These are phyloP conservation scores for Penicillium janthinellum DNA, from an alignment of 2,329 filamentous ascomycete genomes.

Conservation along the genomic window DNA sequence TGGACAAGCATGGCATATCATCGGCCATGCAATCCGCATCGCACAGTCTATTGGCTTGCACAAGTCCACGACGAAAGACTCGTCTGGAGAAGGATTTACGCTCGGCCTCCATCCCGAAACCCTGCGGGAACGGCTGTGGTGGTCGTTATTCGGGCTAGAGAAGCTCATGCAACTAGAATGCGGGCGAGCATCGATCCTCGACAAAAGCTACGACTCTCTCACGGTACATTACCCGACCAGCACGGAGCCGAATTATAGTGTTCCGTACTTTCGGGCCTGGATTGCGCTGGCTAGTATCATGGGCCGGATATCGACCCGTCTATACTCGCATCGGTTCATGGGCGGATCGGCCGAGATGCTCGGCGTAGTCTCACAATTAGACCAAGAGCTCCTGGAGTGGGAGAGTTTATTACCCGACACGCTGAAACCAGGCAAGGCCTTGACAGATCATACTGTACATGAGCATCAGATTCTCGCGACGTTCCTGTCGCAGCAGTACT, in stretches of 20 bases:
- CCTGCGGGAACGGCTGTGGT: background rate
- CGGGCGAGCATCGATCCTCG: background rate
- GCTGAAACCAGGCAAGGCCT: background rate
- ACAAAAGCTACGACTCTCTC: background rate
- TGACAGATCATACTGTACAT: background rate
- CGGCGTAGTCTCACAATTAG: background rate
- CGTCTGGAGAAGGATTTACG: background rate
- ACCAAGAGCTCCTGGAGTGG: background rate
- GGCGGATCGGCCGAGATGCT: conserved; percentile 11
- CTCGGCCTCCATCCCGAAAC: background rate
- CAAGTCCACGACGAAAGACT: background rate
- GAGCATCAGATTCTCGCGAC: background rate
- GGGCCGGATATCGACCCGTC: conserved; percentile 7
- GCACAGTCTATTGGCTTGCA: background rate
- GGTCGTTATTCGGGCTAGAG: background rate
- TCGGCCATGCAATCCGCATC: conserved; percentile 1
- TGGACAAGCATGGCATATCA: background rate
- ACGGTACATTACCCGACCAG: background rate
- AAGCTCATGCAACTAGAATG: conserved; percentile 4
- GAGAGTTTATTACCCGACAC: background rate
- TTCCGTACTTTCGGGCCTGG: conserved; percentile 1
- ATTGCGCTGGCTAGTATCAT: conserved; percentile 3
- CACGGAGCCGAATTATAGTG: background rate
- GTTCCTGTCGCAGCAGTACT: background rate
- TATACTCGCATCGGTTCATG: conserved; percentile 7